Percentiles rank a stretch among this genome's conserved stretches.
Evolutionary conservation across 352 stramenopile species (phyloP).

Genomic region (Globisporangium viniferum): DNA sequence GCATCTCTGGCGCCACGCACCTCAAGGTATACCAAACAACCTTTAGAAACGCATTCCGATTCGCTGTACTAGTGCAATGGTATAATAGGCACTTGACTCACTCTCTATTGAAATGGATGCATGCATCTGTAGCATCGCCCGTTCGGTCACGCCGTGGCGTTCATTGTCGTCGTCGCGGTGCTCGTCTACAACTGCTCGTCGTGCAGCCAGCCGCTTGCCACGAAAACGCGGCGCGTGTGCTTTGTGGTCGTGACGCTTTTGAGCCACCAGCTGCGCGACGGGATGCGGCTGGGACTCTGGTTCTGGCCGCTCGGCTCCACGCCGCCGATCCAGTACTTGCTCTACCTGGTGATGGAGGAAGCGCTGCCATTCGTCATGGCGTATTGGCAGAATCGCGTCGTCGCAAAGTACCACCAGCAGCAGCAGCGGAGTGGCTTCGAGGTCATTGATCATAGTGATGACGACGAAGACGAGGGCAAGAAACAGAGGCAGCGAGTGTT

Average conservation of each 20-base stretch:
- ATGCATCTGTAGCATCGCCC: constrained; percentile 27
- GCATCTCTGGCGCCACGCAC: constrained; percentile 52
- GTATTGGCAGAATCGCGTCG: constrained; percentile 21
- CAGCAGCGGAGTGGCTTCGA: constrained; percentile 1
- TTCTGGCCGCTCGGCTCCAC: constrained; percentile 72
- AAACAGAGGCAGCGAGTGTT: not conserved
- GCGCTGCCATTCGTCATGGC: constrained; percentile 45
- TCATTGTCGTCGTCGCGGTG: constrained; percentile 48
- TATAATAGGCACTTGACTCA: not conserved
- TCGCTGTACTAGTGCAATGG: not conserved
- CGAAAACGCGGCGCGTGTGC: constrained; percentile 32
- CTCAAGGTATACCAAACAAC: constrained; percentile 22
- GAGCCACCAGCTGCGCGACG: constrained; percentile 70
- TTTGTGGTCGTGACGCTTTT: constrained; percentile 59
- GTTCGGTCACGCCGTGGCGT: constrained; percentile 66
- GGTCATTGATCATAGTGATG: not conserved
- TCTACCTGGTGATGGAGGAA: constrained; percentile 64
- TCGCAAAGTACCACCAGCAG: not conserved
- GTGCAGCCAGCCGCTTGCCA: constrained; percentile 16
- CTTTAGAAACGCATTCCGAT: not conserved
- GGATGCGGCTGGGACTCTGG: constrained; percentile 57
- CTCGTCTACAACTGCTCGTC: constrained; percentile 39
- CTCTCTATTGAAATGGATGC: not conserved
- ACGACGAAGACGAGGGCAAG: not conserved
- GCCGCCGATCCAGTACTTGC: constrained; percentile 50